Conservation (phyloP, 169 alveolate species). For the Theileria parva region DNA sequence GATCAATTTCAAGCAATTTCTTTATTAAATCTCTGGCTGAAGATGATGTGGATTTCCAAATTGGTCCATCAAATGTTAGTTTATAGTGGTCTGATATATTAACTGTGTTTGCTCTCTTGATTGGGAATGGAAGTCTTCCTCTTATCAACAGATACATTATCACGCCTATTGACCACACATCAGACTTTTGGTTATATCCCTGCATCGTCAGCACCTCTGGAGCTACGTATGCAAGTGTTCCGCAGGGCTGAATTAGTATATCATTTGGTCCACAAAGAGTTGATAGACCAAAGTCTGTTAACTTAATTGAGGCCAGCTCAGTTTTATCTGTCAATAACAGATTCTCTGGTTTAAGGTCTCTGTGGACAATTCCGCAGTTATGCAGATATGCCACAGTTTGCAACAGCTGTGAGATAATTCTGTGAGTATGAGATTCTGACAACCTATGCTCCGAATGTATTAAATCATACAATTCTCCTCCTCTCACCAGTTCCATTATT, state of each 20-base stretch:
- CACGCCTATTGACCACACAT: conserved; percentile 91
- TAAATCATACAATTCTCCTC: conserved; percentile 86
- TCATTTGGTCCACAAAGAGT: conserved; percentile 87
- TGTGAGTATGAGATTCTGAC: conserved; percentile 79
- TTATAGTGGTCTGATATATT: conserved; percentile 62
- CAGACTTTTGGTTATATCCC: conserved; percentile 87
- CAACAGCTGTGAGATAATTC: conserved; percentile 87
- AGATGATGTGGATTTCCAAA: conserved; percentile 79
- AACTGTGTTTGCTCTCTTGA: conserved; percentile 65
- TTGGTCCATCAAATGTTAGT: conserved; percentile 73
- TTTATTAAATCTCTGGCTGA: conserved; percentile 79
- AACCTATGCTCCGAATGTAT: conserved; percentile 68
- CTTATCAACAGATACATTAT: conserved; percentile 85
- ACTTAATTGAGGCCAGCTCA: conserved; percentile 88
- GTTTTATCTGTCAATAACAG: conserved; percentile 88
- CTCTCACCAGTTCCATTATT: conserved; percentile 86
- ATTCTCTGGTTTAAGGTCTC: conserved; percentile 97
- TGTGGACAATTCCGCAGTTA: conserved; percentile 90
- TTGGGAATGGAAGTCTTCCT: conserved; percentile 88
- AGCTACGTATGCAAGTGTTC: conserved; percentile 89
- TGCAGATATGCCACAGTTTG: conserved; percentile 93
- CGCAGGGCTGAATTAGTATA: conserved; percentile 86
- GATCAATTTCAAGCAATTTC: conserved; percentile 70
- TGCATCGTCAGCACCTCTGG: conserved; percentile 89
- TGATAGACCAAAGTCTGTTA: conserved; percentile 94